Evolutionary conservation across 768 basidiomycete species (phyloP).

Genomic region (Panaeolus cyanescens): DNA sequence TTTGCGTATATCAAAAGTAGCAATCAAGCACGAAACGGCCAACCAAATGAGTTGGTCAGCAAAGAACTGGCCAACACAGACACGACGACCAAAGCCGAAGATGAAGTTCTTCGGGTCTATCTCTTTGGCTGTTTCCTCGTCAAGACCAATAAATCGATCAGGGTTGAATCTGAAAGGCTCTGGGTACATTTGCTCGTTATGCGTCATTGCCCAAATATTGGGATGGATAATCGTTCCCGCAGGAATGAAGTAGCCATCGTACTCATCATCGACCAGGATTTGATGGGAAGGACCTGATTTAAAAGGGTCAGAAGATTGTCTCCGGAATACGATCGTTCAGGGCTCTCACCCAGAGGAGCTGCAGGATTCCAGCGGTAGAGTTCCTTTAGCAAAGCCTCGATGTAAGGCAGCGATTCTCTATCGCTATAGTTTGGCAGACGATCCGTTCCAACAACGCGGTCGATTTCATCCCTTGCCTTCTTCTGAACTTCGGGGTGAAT

Average conservation of each 20-base stretch:
- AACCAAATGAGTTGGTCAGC: too few relatives aligned
- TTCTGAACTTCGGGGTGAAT: conserved; percentile 28
- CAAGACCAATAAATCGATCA: conserved; percentile 29
- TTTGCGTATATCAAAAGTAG: too few relatives aligned
- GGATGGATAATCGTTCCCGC: conserved; percentile 30
- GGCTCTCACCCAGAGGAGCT: too few relatives aligned
- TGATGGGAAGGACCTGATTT: conserved; percentile 12
- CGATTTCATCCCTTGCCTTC: conserved; percentile 37
- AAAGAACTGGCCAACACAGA: neutral
- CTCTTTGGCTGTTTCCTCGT: too few relatives aligned
- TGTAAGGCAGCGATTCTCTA: conserved; percentile 26
- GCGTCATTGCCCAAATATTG: conserved; percentile 34
- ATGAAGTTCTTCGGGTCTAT: neutral
- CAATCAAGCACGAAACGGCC: too few relatives aligned
- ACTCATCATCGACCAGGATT: conserved; percentile 24
- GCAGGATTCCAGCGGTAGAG: too few relatives aligned
- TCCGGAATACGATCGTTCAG: too few relatives aligned
- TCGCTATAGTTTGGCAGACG: conserved; percentile 31
- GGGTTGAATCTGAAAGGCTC: conserved; percentile 37
- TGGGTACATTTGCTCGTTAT: conserved; percentile 33
- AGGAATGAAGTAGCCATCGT: conserved; percentile 31
- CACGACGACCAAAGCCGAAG: conserved; percentile 14
- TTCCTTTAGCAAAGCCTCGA: conserved; percentile 13
- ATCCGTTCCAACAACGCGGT: conserved; percentile 28
- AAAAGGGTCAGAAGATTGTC: too few relatives aligned